phyloP scores from a whole-genome alignment of 495 filamentous ascomycete species.

The Penicillium cinerascens region DNA sequence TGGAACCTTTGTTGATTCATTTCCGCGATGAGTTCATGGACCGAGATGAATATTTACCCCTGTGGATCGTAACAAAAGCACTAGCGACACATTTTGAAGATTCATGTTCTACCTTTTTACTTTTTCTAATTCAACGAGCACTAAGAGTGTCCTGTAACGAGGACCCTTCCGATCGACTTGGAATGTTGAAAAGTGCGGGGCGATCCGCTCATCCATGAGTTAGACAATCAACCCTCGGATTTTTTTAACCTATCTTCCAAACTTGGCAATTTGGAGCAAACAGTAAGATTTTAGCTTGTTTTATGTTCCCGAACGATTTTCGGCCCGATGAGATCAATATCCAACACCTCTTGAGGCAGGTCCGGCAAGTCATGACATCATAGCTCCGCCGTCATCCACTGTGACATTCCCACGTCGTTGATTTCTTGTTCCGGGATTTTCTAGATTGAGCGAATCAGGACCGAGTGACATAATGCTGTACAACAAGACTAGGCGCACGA shows the following conservation, averaged over 20 bases:
- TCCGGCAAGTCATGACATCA: constrained; percentile 1
- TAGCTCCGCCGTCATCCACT: background rate
- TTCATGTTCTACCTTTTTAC: no score
- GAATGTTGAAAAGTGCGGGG: background rate
- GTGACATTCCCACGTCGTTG: background rate
- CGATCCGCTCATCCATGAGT: background rate
- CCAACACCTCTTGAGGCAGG: background rate
- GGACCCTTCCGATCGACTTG: background rate
- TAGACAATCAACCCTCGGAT: background rate
- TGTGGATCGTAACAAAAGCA: background rate
- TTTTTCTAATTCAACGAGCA: no score
- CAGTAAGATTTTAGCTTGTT: background rate
- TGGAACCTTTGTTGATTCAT: background rate
- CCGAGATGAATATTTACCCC: background rate
- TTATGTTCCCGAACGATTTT: background rate
- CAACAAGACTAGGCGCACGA: background rate
- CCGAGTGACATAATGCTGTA: no score
- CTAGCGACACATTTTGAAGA: background rate
- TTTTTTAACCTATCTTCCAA: background rate
- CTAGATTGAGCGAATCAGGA: background rate
- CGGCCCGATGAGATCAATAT: background rate
- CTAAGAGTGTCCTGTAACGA: background rate
- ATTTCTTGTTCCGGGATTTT: background rate
- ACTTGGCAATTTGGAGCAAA: background rate
- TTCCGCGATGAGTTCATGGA: background rate